Base-by-base conservation (phyloP, 2,329 filamentous ascomycete species). In the Exophiala mesophila region DNA sequence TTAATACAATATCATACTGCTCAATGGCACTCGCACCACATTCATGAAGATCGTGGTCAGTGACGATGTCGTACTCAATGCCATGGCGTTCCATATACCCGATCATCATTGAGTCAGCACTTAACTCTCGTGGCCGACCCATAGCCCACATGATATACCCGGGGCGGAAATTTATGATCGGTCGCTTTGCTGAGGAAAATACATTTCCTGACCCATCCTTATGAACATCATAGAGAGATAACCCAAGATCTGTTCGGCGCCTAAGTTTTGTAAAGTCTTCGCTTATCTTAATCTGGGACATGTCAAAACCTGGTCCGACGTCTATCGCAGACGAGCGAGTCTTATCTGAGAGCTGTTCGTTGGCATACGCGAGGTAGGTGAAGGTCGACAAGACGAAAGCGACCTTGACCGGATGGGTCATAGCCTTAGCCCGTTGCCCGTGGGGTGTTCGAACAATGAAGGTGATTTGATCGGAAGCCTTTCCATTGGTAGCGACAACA, bases 301-400 rank as follows among this genome's bases (percentile, higher is more conserved):
- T 16, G 18, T 39, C 37, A 24, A 40, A 31, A 12, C 13, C 13
- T 5, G 29, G n/a, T 5, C 5, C 29, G 5, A 12, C 29, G n/a
- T 12, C 17, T 31, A 5, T 13, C n/a, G 35, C 26, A 8, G 45
- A 59, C 16, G 54, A 54, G 32, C 53, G 53, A n/a, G 42, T 56
- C 31, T 50, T 49, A 26, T 67, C 64, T 15, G 57, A 61, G 49
- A 66, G 60, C 20, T 56, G 57, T 43, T 66, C 63, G 42, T 67
- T 66, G 9, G 63, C 63, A 43, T 67, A 67, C 1, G 63, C 64
- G 3, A 62, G 56, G 26, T 65, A 66, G 1, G 62, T 66, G 46
- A 66, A 63, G 1, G 64, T 66, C 10, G 60, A 55, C n/a, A 66
- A 46, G 21, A 66, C 53, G 4, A 64, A 44, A 0, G 56, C 59